phyloP scores from a whole-genome alignment of 805 yeast genomes.

The Monosporozyma yasuniensis region DNA sequence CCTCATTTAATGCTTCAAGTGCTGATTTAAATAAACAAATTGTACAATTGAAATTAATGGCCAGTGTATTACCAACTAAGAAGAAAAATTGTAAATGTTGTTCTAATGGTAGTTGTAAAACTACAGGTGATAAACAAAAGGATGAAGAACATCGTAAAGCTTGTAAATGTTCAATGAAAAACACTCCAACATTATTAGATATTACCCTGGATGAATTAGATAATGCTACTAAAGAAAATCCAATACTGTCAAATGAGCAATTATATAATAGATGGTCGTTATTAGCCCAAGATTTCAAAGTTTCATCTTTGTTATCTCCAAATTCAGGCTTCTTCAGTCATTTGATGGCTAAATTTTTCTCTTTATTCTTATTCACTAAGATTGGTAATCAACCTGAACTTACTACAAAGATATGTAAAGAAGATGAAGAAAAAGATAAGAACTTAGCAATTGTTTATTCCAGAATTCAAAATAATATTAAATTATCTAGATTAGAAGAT shows the following conservation, averaged over 20 bases:
- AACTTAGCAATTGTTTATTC: conserved; percentile 87
- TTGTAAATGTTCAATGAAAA: conserved; percentile 11
- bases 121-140: conserved; percentile 2
- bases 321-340: conserved; percentile 95
- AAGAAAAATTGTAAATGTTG: conserved; percentile 7
- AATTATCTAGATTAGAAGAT: conserved; percentile 66
- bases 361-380: conserved; percentile 67
- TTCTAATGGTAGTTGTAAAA: conserved; percentile 5
- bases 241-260: conserved; percentile 72
- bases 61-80: conserved; percentile 18
- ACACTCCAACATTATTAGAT: conserved; percentile 18
- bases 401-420: background rate
- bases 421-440: conserved; percentile 40
- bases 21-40: conserved; percentile 34
- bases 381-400: conserved; percentile 46
- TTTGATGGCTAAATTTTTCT: conserved; percentile 66
- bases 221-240: conserved; percentile 30
- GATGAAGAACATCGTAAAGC: background rate
- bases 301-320: conserved; percentile 84
- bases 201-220: conserved; percentile 37
- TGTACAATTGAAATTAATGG: conserved; percentile 15
- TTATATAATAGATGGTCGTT: conserved; percentile 70
- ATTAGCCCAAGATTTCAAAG: conserved; percentile 76
- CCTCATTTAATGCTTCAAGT: conserved; percentile 14
- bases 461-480: conserved; percentile 67